Percentiles rank a stretch among this genome's conserved stretches.
Evolutionary conservation across 2,329 filamentous ascomycete genomes (phyloP).

Genomic region (Orbilia oligospora): DNA sequence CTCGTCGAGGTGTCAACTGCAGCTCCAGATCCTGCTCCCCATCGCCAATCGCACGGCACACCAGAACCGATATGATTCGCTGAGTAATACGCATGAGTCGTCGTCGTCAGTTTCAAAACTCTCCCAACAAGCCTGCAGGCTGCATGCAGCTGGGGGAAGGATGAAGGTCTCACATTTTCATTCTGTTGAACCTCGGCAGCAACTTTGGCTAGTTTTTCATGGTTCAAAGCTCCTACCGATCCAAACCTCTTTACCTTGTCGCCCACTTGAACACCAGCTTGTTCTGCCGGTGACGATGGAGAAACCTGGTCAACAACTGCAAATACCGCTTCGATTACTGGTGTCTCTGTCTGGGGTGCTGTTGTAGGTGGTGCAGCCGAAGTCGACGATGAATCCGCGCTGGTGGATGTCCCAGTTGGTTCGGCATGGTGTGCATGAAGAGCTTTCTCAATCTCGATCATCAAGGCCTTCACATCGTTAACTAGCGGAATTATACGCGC

Average conservation of each 20-base stretch:
- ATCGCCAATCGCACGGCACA: conserved; percentile 61
- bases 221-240: conserved; percentile 83
- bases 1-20: conserved; percentile 77
- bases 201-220: conserved; percentile 87
- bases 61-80: conserved; percentile 61
- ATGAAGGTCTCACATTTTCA: conserved; percentile 78
- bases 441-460: conserved; percentile 84
- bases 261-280: conserved; percentile 81
- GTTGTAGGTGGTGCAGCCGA: conserved; percentile 66
- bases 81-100: conserved; percentile 30
- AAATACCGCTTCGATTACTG: conserved; percentile 76
- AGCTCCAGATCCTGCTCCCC: conserved; percentile 62
- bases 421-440: conserved; percentile 86
- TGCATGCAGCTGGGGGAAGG: conserved; percentile 24
- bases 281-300: conserved; percentile 82
- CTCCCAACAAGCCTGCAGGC: not conserved
- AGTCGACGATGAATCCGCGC: conserved; percentile 63
- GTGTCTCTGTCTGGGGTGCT: not conserved
- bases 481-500: conserved; percentile 88
- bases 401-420: conserved; percentile 65
- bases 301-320: conserved; percentile 91
- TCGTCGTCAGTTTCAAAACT: conserved; percentile 8
- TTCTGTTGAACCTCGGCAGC: conserved; percentile 91
- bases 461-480: conserved; percentile 93
- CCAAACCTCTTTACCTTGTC: conserved; percentile 90